Evolutionary conservation across 2,329 filamentous ascomycete genomes (phyloP).

Genomic region (Fonsecaea pedrosoi): DNA sequence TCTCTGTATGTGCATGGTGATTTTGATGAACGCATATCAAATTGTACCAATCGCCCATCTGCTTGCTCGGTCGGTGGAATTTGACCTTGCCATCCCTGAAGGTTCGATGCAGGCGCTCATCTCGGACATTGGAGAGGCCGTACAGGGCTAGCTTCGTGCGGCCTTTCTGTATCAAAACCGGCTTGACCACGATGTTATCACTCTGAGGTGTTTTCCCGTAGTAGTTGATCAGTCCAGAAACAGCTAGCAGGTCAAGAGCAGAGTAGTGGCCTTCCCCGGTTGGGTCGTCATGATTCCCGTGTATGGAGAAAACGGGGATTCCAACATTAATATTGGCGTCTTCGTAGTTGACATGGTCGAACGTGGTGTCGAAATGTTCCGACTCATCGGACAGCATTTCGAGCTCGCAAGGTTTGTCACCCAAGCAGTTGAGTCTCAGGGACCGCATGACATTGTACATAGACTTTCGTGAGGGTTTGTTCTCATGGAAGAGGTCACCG

Average conservation of each 20-base stretch:
- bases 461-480: constrained; percentile 92
- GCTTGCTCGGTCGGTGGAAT: constrained; percentile 82
- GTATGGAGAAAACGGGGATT: constrained; percentile 97
- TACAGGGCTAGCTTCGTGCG: constrained; percentile 90
- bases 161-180: constrained; percentile 91
- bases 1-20: constrained; percentile 88
- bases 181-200: constrained; percentile 91
- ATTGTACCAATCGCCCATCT: constrained; percentile 93
- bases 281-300: constrained; percentile 97
- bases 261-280: constrained; percentile 94
- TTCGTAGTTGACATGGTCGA: constrained; percentile 96
- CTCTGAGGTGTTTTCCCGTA: constrained; percentile 90
- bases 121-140: constrained; percentile 92
- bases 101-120: constrained; percentile 91
- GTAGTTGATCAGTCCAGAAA: constrained; percentile 92
- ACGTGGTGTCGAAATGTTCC: constrained; percentile 86
- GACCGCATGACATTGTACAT: constrained; percentile 98
- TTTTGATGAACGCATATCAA: constrained; percentile 95
- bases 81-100: constrained; percentile 93
- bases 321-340: constrained; percentile 96
- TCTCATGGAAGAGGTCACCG: constrained; percentile 96
- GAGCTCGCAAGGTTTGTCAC: constrained; percentile 92
- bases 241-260: constrained; percentile 87
- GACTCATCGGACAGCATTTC: constrained; percentile 93
- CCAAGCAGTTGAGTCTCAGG: constrained; percentile 88